Base-by-base conservation (phyloP, 192 early-diverging fungal genomes). In the Coemansia javaensis region DNA sequence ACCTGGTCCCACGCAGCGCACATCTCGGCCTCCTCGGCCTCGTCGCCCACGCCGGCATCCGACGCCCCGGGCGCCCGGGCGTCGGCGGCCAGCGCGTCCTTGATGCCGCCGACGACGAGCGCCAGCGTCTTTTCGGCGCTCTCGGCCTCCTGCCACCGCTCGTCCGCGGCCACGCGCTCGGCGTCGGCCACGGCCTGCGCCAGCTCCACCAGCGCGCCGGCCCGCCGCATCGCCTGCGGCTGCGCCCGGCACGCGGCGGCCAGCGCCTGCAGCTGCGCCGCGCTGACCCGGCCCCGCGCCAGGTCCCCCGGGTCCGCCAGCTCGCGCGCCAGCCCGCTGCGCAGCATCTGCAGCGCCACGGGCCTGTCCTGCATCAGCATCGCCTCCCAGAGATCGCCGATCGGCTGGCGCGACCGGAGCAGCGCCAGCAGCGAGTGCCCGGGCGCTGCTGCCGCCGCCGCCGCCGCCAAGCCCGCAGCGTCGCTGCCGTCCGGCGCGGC, bases 71-170 rank as follows among this genome's bases (percentile, higher is more conserved):
- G 18, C n/a, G 17, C 31, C 2, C 12, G 32, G 34, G 40, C 24
- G n/a, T 54, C 56, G 10, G n/a, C n/a, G n/a, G 41, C 25, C 24
- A 63, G 35, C 28, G 59, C 40, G 21, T 67, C 64, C 39, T 67
- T 67, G 42, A 67, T 51, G 13, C 64, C 56, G 21, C 64, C 64
- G 24, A 74, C 53, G 15, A 66, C 59, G 1, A 74, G 54, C 51
- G 61, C 57, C 20, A 74, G 37, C 5, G 70, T 74, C 47, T 74
- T 74, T 30, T 74, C 70, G 5, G 55, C 63, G 7, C 63, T 50
- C 35, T 66, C 53, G 6, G 47, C 50, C 49, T 74, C 63, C 18
- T 51, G 44, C 70, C 70, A 74, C 15, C 32, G 53, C 40, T 53
- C 54, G 12, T 42, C 50, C 15, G 12, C 33, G 0, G 30, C 50